Evolutionary conservation across 2,329 filamentous ascomycete species (phyloP), one percentile per base, ranked within the genome.

Genomic region (Fusarium transvaalense): DNA sequence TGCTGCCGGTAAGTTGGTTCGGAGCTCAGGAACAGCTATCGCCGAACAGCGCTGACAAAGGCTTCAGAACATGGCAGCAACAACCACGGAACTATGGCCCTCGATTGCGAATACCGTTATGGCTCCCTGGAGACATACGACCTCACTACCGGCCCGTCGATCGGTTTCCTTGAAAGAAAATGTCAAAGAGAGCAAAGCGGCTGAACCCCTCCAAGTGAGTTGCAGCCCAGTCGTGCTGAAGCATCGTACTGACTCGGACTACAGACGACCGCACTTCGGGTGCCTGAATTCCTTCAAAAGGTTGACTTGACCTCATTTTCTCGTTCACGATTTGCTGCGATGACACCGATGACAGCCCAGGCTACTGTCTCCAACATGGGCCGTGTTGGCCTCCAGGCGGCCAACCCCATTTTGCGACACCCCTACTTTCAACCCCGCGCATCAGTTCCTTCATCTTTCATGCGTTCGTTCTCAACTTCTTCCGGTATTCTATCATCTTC

Each of bases 41-140:
- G 38, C 41, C 35, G 67, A 39, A 54, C 10, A 31, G 66, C 19
- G 66, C 74, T 76, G 57, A 76, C 67, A 37, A 37, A 61, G 39
- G 50, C 29, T 54, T 41, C 34, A 81, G 80, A 80, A 77, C 68
- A 77, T 84, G 72, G 81, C 80, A 65, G 80, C 80, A 48, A 80
- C 78, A 62, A 79, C 80, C 10, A 75, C 81, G 50, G 82, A 83
- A 37, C 69, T 84, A 54, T 82, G 82, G 81, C 82, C 83, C 55
- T 83, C 82, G 43, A 77, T 84, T 64, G 76, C 78, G 52, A 82
- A 77, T 61, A 79, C 79, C 14, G 64, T 83, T 17, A 73, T 77
- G 57, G 63, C 77, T 21, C 78, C 82, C 10, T 82, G 76, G 76
- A 71, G 64, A 50, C 62, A 61, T 46, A 70, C 66, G 17, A 46